These are phyloP conservation scores for Naganishia randhawae DNA, from an alignment of 768 basidiomycete species.

Conservation along the genomic window DNA sequence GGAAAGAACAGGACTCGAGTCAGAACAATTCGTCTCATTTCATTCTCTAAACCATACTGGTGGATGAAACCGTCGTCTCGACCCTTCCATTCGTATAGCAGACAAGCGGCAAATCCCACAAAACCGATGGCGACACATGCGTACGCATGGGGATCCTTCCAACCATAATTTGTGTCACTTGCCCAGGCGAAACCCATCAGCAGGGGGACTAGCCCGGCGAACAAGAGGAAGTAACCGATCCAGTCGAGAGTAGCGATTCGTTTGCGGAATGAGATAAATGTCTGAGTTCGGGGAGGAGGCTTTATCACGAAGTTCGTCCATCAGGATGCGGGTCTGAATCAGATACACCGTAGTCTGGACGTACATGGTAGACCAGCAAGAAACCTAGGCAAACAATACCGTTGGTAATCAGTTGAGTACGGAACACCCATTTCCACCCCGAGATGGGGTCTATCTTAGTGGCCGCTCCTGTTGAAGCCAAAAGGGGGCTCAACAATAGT, in stretches of 20 bases:
- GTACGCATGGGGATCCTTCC: not conserved
- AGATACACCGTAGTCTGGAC: not conserved
- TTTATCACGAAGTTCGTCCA: not conserved
- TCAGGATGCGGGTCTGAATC: not conserved
- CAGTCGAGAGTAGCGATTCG: not conserved
- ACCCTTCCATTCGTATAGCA: not conserved
- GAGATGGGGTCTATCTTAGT: not conserved
- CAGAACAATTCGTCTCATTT: not conserved
- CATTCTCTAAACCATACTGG: not conserved
- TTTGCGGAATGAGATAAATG: constrained; percentile 1
- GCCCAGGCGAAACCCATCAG: not conserved
- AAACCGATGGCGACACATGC: not conserved
- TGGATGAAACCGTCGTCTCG: not conserved
- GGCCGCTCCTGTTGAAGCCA: not conserved
- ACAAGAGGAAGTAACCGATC: constrained; percentile 3
- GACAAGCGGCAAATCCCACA: not conserved
- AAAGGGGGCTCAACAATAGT: not conserved
- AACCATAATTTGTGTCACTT: not conserved
- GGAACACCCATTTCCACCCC: not conserved
- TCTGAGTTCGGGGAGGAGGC: not conserved
- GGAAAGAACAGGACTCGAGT: not conserved
- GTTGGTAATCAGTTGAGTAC: not conserved
- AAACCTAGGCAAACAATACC: not conserved
- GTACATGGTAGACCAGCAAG: constrained; percentile 1
- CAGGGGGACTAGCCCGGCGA: not conserved